Evolutionary conservation across 139 green algal genomes (phyloP).

Genomic region (Tetradesmus obliquus): DNA sequence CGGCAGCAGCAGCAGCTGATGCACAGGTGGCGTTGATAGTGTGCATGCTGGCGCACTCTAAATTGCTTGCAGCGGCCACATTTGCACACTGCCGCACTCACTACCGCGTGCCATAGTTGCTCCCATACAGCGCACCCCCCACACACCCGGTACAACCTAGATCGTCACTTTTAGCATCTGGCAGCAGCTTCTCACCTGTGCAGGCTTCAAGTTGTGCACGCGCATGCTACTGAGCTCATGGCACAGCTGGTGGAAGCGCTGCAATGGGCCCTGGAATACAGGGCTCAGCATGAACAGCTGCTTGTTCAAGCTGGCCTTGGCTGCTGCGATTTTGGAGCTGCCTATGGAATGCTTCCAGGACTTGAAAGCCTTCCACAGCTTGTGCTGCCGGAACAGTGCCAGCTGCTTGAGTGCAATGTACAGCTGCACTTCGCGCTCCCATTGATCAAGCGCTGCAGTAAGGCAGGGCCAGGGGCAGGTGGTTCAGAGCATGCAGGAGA

Average conservation of each 20-base stretch:
- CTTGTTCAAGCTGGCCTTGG: constrained; percentile 60
- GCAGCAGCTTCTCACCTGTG: constrained; percentile 33
- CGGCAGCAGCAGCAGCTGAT: background rate
- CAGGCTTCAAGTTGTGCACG: constrained; percentile 69
- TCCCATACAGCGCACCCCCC: no score
- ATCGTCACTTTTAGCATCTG: background rate
- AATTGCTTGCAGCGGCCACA: no score
- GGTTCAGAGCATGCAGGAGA: background rate
- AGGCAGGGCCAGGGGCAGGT: background rate
- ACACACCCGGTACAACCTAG: no score
- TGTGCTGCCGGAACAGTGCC: constrained; percentile 77
- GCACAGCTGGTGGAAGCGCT: constrained; percentile 70
- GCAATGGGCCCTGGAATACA: constrained; percentile 75
- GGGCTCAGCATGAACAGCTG: constrained; percentile 82
- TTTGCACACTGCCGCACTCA: no score
- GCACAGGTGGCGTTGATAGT: background rate
- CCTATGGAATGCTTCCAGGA: constrained; percentile 73
- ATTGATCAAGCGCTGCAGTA: constrained; percentile 73
- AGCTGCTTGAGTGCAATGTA: constrained; percentile 75
- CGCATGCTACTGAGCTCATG: constrained; percentile 62
- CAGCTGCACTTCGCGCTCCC: constrained; percentile 82
- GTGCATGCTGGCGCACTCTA: no score
- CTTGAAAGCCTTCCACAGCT: constrained; percentile 83
- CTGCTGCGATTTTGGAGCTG: constrained; percentile 70
- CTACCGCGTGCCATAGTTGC: no score